A percentile compares a stretch with the other conserved stretches of the same genome.
Conservation (phyloP, 768 basidiomycete species). For the Hysterangium stoloniferum region DNA sequence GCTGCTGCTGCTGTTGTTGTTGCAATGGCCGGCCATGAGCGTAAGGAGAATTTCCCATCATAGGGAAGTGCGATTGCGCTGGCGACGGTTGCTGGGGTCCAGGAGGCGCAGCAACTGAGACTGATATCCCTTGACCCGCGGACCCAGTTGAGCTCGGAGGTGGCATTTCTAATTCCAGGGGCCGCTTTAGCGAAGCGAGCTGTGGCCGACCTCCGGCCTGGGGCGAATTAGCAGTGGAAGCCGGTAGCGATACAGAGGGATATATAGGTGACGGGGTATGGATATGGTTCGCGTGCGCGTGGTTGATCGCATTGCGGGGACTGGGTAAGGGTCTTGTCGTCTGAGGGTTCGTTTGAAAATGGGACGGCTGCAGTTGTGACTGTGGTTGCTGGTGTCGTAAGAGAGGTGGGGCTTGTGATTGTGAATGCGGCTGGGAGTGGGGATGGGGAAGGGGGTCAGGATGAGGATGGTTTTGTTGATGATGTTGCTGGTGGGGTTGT, state of each 20-base stretch:
- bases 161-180: background rate
- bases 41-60: slow-evolving; percentile 8
- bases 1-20: background rate
- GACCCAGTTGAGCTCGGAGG: background rate
- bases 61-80: slow-evolving; percentile 8
- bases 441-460: background rate
- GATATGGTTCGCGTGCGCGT: background rate
- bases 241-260: slow-evolving; percentile 4
- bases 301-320: slow-evolving; percentile 2
- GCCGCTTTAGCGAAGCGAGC: slow-evolving; percentile 4
- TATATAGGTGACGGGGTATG: slow-evolving; percentile 10
- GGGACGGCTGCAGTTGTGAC: slow-evolving; percentile 4
- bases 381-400: slow-evolving; percentile 4
- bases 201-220: background rate
- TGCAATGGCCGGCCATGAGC: slow-evolving; percentile 1
- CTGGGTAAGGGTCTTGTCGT: background rate
- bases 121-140: background rate
- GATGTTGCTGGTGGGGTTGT: background rate
- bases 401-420: background rate
- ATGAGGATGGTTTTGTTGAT: background rate
- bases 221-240: slow-evolving; percentile 8
- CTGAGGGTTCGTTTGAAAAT: background rate
- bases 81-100: background rate
- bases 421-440: slow-evolving; percentile 1
- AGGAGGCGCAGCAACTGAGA: background rate